phyloP scores from a whole-genome alignment of 495 filamentous ascomycete species.

The Trichoderma virens region DNA sequence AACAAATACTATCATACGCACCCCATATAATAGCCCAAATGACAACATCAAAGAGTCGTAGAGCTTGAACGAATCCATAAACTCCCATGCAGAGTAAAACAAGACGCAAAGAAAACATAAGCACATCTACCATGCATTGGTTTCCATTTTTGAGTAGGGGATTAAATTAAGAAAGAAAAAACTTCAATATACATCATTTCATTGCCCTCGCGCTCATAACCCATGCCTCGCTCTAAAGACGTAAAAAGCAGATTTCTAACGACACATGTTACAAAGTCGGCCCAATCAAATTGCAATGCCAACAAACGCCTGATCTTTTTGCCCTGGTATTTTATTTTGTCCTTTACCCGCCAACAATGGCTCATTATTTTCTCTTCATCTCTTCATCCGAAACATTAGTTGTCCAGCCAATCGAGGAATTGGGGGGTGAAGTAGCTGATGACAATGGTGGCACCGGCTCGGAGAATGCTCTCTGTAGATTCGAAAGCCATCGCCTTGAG shows the following conservation, averaged over 20 bases:
- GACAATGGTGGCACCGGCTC: conserved; percentile 86
- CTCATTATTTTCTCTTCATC: background rate
- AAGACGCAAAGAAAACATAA: too few relatives aligned
- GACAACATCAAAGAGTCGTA: too few relatives aligned
- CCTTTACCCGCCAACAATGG: conserved; percentile 1
- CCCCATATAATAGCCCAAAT: too few relatives aligned
- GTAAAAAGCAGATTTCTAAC: background rate
- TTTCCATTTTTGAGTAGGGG: too few relatives aligned
- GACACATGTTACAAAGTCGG: background rate
- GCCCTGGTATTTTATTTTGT: conserved; percentile 14
- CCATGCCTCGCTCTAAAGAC: background rate
- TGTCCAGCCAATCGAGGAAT: conserved; percentile 73
- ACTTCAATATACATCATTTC: background rate
- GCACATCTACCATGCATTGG: too few relatives aligned
- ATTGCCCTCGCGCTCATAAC: background rate
- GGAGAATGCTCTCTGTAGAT: conserved; percentile 81
- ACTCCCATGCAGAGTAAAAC: too few relatives aligned
- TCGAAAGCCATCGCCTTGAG: conserved; percentile 94
- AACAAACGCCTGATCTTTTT: conserved; percentile 13
- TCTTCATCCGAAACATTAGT: conserved; percentile 22
- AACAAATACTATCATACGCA: too few relatives aligned
- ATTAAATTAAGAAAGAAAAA: too few relatives aligned
- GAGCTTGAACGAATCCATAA: too few relatives aligned
- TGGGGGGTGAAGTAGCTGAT: conserved; percentile 92
- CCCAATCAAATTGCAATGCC: background rate